Base-by-base conservation (phyloP, 306 rosid genomes). In the Urtica urens region DNA sequence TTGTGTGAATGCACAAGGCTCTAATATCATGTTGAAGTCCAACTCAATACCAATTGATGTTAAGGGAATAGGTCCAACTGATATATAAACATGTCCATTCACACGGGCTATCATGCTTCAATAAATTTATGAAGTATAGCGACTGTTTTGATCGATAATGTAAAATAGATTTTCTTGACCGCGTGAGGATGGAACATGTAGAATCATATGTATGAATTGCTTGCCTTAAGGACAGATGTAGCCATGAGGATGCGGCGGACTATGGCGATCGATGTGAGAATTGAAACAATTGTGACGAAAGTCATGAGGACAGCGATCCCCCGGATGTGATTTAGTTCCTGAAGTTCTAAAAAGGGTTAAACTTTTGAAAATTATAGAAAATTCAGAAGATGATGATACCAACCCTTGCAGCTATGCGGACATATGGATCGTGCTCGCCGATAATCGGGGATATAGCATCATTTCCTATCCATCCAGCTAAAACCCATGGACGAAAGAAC, bases 401-500 rank as follows among this genome's bases (percentile, higher is more conserved):
- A 59, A 90, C 99, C 92, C 99, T 79, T 66, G 92, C 94, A 67
- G 20, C 74, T 49, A 90, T 67, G 51, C 27, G 82, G 59, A 79
- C 38, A 56, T 85, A 90, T 12, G 92, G 94, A 38, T 90, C 94
- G 38, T 81, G 99, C 33, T 64, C 85, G 55, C 99, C 99, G 47
- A 90, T 85, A 65, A 90, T 73, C 49, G 99, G 94, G 53, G 92
- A 72, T 60, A 90, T 66, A 38, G 87, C 85, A 65, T 85, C 83
- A 35, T 90, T 73, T 58, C 99, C 94, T 3, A 90, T 85, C 99
- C 99, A 90, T 71, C 99, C 99, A 59, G 99, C 99, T 85, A 70
- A 53, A 68, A 53, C 28, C 44, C 28, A 55, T 44, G 62, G 69
- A 66, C n/a, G 76, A 72, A 33, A 38, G 62, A 43, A 53, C 60